phyloP scores from a whole-genome alignment of 305 asterid species.

The Euphrasia arctica region DNA sequence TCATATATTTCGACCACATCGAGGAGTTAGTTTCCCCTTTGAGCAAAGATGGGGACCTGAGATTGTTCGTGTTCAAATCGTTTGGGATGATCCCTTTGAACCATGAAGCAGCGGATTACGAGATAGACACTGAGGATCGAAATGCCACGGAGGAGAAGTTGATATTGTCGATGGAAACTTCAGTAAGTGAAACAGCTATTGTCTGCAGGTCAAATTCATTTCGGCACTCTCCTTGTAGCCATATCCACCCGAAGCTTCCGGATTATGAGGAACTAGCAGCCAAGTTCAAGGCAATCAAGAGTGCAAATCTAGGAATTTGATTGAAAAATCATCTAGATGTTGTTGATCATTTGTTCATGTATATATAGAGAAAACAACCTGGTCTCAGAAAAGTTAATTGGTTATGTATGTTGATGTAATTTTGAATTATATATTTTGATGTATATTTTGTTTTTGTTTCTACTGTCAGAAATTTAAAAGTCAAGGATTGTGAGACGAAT shows the following conservation, averaged over 20 bases:
- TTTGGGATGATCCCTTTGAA: slow-evolving; percentile 15
- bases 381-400: no score
- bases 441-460: no score
- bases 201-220: no score
- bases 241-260: slow-evolving; percentile 91
- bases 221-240: slow-evolving; percentile 29
- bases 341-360: no score
- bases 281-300: slow-evolving; percentile 66
- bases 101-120: slow-evolving; percentile 5
- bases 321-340: no score
- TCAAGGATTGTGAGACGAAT: no score
- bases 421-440: no score
- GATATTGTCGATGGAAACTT: slow-evolving; percentile 5
- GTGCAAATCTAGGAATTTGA: slow-evolving; percentile 21
- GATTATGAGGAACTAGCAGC: slow-evolving; percentile 77
- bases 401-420: no score
- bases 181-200: no score
- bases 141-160: slow-evolving; percentile 15
- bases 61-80: slow-evolving; percentile 62
- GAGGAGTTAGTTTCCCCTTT: slow-evolving; percentile 51
- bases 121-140: background rate
- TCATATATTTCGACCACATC: slow-evolving; percentile 57
- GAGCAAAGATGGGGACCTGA: slow-evolving; percentile 53
- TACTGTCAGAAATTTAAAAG: no score
- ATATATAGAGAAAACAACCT: no score